Percentiles rank a stretch among this genome's conserved stretches.
Evolutionary conservation across 176 grass and related monocot genomes (phyloP).

Genomic region (Phoenix dactylifera): DNA sequence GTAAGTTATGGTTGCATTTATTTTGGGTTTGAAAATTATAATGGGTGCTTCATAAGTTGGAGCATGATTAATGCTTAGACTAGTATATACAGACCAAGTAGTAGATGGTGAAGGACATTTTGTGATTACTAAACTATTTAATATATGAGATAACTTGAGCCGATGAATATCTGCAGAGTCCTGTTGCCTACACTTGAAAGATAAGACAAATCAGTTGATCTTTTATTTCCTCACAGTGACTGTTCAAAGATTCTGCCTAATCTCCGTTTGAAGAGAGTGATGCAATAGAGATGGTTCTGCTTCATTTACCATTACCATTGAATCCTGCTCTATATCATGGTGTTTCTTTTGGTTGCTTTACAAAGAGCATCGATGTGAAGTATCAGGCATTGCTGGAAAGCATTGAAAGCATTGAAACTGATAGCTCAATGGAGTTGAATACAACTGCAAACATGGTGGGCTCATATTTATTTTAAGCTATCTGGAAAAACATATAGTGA

Average conservation of each 20-base stretch:
- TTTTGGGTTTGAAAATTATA: constrained; percentile 10
- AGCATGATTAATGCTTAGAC: too few species aligned
- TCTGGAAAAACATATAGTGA: too few species aligned
- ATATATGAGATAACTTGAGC: too few species aligned
- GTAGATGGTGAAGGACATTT: too few species aligned
- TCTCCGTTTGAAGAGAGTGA: constrained; percentile 22
- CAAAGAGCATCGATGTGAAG: constrained; percentile 74
- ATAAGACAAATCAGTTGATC: constrained; percentile 22
- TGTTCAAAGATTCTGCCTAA: background rate
- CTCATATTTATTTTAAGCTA: too few species aligned
- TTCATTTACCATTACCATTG: background rate
- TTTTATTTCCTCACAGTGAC: background rate
- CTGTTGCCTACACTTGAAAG: constrained; percentile 67
- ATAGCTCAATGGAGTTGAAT: background rate
- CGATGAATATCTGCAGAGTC: constrained; percentile 22
- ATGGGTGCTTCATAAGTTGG: too few species aligned
- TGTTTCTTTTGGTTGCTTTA: constrained; percentile 37
- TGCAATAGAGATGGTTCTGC: background rate
- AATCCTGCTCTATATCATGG: background rate
- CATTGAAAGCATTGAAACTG: background rate
- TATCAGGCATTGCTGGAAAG: background rate
- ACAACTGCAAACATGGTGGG: background rate
- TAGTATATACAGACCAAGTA: too few species aligned
- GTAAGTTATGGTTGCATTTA: too few species aligned
- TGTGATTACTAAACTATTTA: too few species aligned